Evolutionary conservation across 2,329 filamentous ascomycete genomes (phyloP), one percentile per base, ranked within the genome.

Genomic region (Diaporthe destruens): DNA sequence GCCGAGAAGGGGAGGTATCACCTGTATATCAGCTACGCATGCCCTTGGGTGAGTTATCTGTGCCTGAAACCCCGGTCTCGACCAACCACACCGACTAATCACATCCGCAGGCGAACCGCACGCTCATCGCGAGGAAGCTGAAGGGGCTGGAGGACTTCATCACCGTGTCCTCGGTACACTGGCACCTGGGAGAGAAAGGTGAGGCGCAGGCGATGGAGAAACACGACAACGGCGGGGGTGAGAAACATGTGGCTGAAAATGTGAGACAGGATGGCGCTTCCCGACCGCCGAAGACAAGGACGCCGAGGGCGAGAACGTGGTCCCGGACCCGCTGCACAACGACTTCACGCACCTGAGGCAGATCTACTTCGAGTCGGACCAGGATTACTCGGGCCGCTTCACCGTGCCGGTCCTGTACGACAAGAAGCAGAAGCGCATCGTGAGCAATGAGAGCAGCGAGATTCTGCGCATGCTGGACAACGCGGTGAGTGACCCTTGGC

Each of bases 101-200:
- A 20, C n/a, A 6, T 25, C n/a, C 44, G 0, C 29, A 85, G 84
- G 95, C 96, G 6, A 94, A 94, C 79, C 92, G 96, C 55, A 92
- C 94, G 0, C 87, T 98, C 76, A 98, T 98, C 77, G 93, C 93
- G 2, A 89, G 96, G 72, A 92, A 94, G 81, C 88, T 99, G 78
- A 99, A 98, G 85, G 96, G 96, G 0, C 87, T 99, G 0, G 93
- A 98, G 78, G 92, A 97, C 71, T 88, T 96, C 76, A 91, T 99
- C 76, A 87, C 88, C 25, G 90, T 86, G 76, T 96, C 94, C 0
- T 90, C 90, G n/a, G 95, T 98, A 69, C 95, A 98, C 83, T 98
- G 95, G 96, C 92, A 98, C 78, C 90, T 98, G 85, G 87, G 82
- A 36, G 80, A 90, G 57, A 85, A 86, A 42, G 90, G 83, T 84